Evolutionary conservation across 257 asterid genomes (phyloP), one percentile per base, ranked within the genome.

Genomic region (Ophiorrhiza pumila): DNA sequence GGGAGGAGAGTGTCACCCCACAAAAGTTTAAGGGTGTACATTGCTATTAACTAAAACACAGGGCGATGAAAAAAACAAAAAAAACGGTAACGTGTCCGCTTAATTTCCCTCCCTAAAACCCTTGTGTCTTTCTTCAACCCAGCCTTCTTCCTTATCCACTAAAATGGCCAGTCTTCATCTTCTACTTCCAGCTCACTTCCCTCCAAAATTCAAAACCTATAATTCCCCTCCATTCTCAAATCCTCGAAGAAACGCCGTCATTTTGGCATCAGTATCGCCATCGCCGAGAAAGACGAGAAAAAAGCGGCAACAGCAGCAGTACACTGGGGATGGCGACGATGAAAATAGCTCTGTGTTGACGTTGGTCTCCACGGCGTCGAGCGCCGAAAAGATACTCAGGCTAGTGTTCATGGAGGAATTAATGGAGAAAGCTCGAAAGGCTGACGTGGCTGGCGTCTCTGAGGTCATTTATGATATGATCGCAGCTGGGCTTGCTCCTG

Each of bases 401-500:
- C 86, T 94, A 32, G 96, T 90, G 35, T 94, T 94, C 83, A 94
- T 91, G 98, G 98, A 94, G 83, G 98, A 91, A 84, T 53, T 94
- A 69, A 94, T 91, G 97, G 86, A 57, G 65, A 88, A 89, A 50
- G 96, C 97, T 43, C 71, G 98, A 23, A 83, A 79, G 34, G 96
- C 88, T 37, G 89, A 87, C 80, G 80, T 80, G 14, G 66, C 81
- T 27, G 98, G 95, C 25, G 98, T 88, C 77, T 91, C 98, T 57
- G 93, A 87, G 50, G 96, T 94, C 68, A 87, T 94, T 42, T 94
- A 94, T 68, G 98, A 94, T 74, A 94, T 94, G 98, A 81, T 91
- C 82, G 97, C 98, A 31, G 97, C 98, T n/a, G 98, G 98, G 52
- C 81, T 94, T 58, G 83, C 83, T 43, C 98, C 97, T 69, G 98